Evolutionary conservation across 2,329 filamentous ascomycete species (phyloP), one percentile per base, ranked within the genome.

Genomic region (Ophiosphaerella narmari): DNA sequence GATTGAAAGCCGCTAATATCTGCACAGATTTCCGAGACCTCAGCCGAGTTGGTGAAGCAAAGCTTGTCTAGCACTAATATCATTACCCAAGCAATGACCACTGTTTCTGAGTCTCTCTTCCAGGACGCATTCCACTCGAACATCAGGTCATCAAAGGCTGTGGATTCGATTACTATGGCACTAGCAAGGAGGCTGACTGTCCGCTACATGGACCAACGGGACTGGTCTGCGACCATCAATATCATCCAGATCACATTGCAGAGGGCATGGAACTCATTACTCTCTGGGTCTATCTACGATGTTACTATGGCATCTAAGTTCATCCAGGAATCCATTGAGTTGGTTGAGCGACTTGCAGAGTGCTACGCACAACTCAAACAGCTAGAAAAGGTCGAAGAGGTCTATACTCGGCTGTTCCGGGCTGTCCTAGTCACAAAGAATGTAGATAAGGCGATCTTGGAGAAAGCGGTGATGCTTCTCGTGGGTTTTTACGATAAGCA

Each of bases 251-350:
- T 66, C 18, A 75, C 79, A 8, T 62, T 82, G 26, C 71, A 73
- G 34, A 68, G 71, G 5, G 73, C 77, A 3, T 82, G 80, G 79
- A 70, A 75, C 1, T 74, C 74, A 0, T 71, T 82, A 46, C 75
- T 81, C 39, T 70, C 75, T 11, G 66, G 68, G n/a, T 77, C 75
- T 0, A 63, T 78, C 16, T 45, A 77, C 31, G 74, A 79, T 48
- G 75, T 82, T 1, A 67, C 68, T 1, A 67, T 80, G 26, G 75
- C 78, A 0, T 59, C 67, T 1, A 71, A 70, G 1, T 73, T 79
- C 51, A 64, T 74, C 1, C 74, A 80, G n/a, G 72, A 77, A 50
- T 76, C 72, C 5, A 70, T 82, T 4, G 70, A 77, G 13, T 68
- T 82, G 2, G 77, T 79, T 3, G 74, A 79, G 48, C 70, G 71